These are phyloP conservation scores for Dispira parvispora DNA, from an alignment of 192 early-diverging fungal genomes.

Conservation along the genomic window DNA sequence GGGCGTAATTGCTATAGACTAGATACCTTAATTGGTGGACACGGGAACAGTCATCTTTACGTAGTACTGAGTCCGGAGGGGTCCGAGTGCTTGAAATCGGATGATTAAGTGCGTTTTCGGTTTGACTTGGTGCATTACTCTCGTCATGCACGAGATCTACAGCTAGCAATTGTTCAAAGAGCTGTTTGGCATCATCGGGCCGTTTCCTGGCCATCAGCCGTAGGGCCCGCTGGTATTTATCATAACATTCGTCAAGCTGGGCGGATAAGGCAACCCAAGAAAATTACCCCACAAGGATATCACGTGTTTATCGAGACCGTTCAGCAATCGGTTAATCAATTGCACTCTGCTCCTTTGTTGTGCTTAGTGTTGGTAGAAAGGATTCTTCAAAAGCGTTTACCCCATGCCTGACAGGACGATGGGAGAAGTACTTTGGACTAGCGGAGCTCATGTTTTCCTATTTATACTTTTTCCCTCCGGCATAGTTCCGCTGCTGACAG, in stretches of 20 bases:
- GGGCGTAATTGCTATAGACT: background rate
- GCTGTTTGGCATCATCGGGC: background rate
- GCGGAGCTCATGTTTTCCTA: too few relatives aligned
- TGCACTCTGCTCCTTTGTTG: too few relatives aligned
- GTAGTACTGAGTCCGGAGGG: background rate
- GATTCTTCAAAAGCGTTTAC: too few relatives aligned
- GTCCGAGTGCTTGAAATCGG: background rate
- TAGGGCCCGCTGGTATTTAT: conserved; percentile 9
- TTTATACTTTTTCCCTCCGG: too few relatives aligned
- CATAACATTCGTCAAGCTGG: conserved; percentile 1
- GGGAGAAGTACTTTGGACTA: too few relatives aligned
- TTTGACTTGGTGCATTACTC: background rate
- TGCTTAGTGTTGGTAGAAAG: too few relatives aligned
- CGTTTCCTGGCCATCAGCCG: background rate
- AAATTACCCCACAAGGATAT: background rate
- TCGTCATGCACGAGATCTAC: background rate
- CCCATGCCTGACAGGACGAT: too few relatives aligned
- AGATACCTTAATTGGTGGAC: conserved; percentile 1
- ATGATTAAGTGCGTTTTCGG: too few relatives aligned
- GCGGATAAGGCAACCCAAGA: too few relatives aligned
- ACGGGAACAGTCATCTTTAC: background rate
- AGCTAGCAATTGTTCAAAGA: conserved; percentile 2
- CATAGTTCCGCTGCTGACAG: too few relatives aligned
- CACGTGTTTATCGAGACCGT: background rate
- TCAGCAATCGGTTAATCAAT: too few relatives aligned